phyloP scores from a whole-genome alignment of 345 rosid species.

The Acer saccharum region DNA sequence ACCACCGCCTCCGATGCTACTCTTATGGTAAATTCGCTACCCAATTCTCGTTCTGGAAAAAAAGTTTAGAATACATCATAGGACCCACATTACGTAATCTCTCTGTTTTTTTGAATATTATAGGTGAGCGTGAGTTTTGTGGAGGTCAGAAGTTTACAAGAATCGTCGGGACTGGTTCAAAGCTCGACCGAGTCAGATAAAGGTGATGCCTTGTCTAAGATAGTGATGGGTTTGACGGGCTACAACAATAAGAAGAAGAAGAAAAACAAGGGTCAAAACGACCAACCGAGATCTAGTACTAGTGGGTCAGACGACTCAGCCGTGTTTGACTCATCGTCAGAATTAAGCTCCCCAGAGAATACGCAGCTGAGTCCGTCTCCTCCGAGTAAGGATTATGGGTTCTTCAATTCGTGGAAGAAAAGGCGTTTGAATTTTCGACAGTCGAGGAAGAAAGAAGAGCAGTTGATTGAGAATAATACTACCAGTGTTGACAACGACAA shows the following conservation, averaged over 20 bases:
- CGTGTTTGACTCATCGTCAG: not conserved
- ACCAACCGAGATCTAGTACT: not conserved
- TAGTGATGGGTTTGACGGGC: constrained; percentile 9
- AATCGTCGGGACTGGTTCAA: constrained; percentile 13
- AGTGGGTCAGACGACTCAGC: constrained; percentile 10
- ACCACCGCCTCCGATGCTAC: constrained; percentile 18
- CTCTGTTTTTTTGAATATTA: too few species aligned
- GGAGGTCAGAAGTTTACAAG: constrained; percentile 29
- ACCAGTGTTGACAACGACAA: not conserved
- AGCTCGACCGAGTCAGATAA: constrained; percentile 20
- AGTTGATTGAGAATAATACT: not conserved
- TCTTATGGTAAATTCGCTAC: constrained; percentile 31
- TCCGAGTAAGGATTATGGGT: not conserved
- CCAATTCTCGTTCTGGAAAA: not conserved
- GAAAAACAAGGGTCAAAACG: not conserved
- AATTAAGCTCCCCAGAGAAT: not conserved
- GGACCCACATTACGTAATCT: not conserved
- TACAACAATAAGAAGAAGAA: constrained; percentile 18
- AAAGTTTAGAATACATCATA: too few species aligned
- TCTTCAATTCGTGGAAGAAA: constrained; percentile 22
- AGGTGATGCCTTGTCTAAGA: constrained; percentile 22
- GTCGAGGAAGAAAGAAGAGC: constrained; percentile 17
- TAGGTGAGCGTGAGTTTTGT: constrained; percentile 40
- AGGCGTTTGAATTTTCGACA: constrained; percentile 16
- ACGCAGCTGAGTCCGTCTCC: constrained; percentile 13